A percentile compares a stretch with the other conserved stretches of the same genome.
Conservation (phyloP, 345 rosid genomes). For the Camelina sativa region DNA sequence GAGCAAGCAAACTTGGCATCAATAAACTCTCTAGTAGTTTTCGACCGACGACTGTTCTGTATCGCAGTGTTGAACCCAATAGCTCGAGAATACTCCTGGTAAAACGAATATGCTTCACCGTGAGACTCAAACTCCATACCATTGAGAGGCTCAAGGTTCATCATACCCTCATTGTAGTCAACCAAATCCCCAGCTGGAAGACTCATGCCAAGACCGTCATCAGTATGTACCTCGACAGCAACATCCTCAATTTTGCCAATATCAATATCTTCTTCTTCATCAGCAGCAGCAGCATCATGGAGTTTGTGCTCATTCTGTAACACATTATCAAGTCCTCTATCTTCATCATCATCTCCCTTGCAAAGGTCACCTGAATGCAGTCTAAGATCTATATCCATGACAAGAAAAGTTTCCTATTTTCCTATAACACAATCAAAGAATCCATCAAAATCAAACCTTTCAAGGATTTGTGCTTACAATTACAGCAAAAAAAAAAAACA, state of each 20-base stretch:
- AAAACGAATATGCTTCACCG: constrained; percentile 66
- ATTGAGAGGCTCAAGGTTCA: constrained; percentile 59
- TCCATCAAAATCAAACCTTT: background rate
- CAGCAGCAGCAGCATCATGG: constrained; percentile 48
- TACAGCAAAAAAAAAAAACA: background rate
- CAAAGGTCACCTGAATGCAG: constrained; percentile 71
- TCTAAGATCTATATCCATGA: constrained; percentile 72
- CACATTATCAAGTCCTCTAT: constrained; percentile 55
- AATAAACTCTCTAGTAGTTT: constrained; percentile 67
- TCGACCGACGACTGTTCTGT: constrained; percentile 72
- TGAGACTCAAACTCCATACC: constrained; percentile 81
- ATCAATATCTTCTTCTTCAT: constrained; percentile 41
- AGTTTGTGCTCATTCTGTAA: constrained; percentile 47
- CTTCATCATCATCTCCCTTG: constrained; percentile 55
- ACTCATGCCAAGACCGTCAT: constrained; percentile 45
- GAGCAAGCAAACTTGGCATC: constrained; percentile 84
- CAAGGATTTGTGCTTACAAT: background rate
- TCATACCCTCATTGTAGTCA: constrained; percentile 49
- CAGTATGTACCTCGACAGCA: constrained; percentile 46
- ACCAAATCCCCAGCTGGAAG: constrained; percentile 43
- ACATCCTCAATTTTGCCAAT: constrained; percentile 48
- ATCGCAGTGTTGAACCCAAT: constrained; percentile 72
- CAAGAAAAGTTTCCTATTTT: background rate
- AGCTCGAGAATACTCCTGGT: constrained; percentile 74
- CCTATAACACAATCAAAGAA: constrained; percentile 7